Base-by-base conservation (phyloP, 2,329 filamentous ascomycete genomes). In the Ploettnerulaceae sp. region DNA sequence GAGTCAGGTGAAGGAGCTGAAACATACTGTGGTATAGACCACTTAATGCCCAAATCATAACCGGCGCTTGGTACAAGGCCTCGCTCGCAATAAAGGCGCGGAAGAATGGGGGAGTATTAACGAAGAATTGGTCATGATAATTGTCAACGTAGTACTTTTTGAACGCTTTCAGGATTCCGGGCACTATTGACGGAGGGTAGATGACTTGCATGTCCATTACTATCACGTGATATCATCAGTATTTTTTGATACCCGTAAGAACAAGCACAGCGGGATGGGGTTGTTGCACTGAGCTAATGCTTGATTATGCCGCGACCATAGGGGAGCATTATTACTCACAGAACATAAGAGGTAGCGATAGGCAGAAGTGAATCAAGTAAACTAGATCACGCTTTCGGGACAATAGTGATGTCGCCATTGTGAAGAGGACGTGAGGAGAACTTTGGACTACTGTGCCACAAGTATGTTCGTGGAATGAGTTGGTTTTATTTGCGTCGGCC, bases 91-190 rank as follows among this genome's bases (percentile, higher is more conserved):
- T 70, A 58, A 77, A 81, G 11, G 69, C 54, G 8, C 65, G 66
- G 60, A 85, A 85, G 74, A 77, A 86, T 3, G 69, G 62, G 29
- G 80, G 80, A 2, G 77, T 71, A 3, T 67, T 59, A 25, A 72
- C 69, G 66, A 85, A 84, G 69, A 83, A 82, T 43, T 73, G 76
- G 59, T 86, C 82, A 11, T 72, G 69, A 61, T 82, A 84, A 1
- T 72, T 82, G 1, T 66, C 60, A 49, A 82, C 69, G 63, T 85
- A 84, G 64, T 68, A 84, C 2, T 65, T 58, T 48, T 76, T 75
- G 2, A 85, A 50, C 0, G 62, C 51, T 32, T 61, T 61, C 57
- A 81, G 72, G 59, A 77, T 68, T 0, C 64, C 43, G 0, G 75
- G 75, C 37, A 69, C 70, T 7, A 81, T 54, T 28, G 64, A 63